These are phyloP conservation scores for Fusarium sp. DNA, from an alignment of 2,329 filamentous ascomycete genomes.

Conservation along the genomic window DNA sequence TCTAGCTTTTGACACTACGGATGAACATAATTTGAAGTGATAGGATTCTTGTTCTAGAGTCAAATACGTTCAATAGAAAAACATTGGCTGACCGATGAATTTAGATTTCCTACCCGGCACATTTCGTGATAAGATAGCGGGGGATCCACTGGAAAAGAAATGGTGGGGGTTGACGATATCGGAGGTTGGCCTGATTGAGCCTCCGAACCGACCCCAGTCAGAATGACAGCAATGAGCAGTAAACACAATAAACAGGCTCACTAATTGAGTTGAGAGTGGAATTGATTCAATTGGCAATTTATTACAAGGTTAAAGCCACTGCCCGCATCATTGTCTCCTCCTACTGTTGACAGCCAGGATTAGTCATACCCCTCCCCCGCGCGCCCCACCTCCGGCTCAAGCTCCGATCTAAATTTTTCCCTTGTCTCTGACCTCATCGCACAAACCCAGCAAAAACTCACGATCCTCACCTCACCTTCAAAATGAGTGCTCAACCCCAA, in stretches of 20 bases:
- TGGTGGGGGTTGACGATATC: constrained; percentile 13
- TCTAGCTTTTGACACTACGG: too few relatives aligned
- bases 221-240: fast-evolving
- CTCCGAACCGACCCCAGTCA: background rate
- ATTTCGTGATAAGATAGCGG: background rate
- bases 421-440: constrained; percentile 22
- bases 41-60: too few relatives aligned
- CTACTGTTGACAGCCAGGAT: background rate
- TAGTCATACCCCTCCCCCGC: background rate
- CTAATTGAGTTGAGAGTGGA: fast-evolving
- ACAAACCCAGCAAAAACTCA: constrained; percentile 11
- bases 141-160: background rate
- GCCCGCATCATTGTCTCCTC: background rate
- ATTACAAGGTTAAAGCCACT: background rate
- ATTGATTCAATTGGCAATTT: background rate
- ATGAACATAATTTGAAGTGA: too few relatives aligned
- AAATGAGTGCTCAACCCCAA: constrained; percentile 16
- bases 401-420: constrained; percentile 29
- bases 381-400: constrained; percentile 5
- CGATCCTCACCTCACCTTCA: too few relatives aligned
- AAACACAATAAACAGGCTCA: fast-evolving
- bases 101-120: background rate
- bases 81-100: background rate
- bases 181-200: background rate
- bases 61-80: too few relatives aligned